phyloP scores from a whole-genome alignment of 2,329 filamentous ascomycete species.

The Monosporascus sp. region DNA sequence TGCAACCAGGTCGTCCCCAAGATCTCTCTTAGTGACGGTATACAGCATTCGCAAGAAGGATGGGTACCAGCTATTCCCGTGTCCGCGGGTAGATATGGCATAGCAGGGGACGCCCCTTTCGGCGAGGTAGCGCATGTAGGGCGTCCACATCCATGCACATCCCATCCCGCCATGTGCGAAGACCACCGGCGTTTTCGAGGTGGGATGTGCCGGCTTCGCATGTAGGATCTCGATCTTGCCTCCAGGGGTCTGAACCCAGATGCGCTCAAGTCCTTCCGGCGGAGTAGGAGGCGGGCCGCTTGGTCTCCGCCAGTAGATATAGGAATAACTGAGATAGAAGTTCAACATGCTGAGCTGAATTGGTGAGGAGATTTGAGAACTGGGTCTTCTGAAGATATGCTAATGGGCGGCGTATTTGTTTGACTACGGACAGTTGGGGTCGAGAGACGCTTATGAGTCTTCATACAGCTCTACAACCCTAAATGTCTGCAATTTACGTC shows the following conservation, averaged over 20 bases:
- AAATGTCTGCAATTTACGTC: no score
- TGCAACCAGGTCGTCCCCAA: slow-evolving; percentile 40
- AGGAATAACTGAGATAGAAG: slow-evolving; percentile 28
- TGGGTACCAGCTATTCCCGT: slow-evolving; percentile 48
- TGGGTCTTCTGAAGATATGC: no score
- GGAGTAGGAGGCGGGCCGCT: slow-evolving; percentile 20
- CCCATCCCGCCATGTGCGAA: slow-evolving; percentile 53
- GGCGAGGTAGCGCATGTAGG: slow-evolving; percentile 46
- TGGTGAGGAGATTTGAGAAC: neutral
- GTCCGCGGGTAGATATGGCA: slow-evolving; percentile 47
- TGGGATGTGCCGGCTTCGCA: slow-evolving; percentile 25
- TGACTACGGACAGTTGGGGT: no score
- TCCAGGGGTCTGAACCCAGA: slow-evolving; percentile 37
- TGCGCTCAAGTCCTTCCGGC: slow-evolving; percentile 37
- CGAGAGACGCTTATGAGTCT: no score
- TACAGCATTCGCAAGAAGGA: slow-evolving; percentile 44
- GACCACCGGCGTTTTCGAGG: slow-evolving; percentile 34
- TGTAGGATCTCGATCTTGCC: slow-evolving; percentile 46
- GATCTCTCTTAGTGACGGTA: slow-evolving; percentile 34
- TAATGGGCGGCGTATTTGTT: no score
- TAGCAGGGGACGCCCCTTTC: slow-evolving; percentile 42
- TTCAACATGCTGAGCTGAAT: slow-evolving; percentile 10
- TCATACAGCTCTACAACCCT: no score
- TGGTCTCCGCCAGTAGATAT: slow-evolving; percentile 26
- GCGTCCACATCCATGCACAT: slow-evolving; percentile 45